Evolutionary conservation across 2,329 filamentous ascomycete species (phyloP), one percentile per base, ranked within the genome.

Genomic region (Fusarium odoratissimum): DNA sequence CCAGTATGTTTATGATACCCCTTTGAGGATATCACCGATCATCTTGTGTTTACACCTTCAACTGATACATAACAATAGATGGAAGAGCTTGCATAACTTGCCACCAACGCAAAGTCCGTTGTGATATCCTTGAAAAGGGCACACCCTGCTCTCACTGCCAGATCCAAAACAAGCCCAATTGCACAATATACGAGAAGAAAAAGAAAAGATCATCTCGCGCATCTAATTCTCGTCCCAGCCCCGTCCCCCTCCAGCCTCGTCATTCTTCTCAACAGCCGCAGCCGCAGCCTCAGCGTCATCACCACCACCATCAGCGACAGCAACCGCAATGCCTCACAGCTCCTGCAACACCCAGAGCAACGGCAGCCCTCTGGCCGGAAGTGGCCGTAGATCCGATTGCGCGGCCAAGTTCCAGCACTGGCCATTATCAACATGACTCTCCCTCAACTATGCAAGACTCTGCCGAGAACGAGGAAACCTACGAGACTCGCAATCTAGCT

Each of bases 71-170:
- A 48, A 23, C 13, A 21, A 19, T 52, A 82, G 80, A 82, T 40
- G 80, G 80, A 48, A 78, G 78, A 68, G 86, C 86, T 40, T 87
- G 86, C 66, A 77, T 85, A 44, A 80, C 83, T 67, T 87, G 86
- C 59, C 86, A 87, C 76, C 83, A 83, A 55, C 83, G 85, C 63
- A 87, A 87, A 75, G 83, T 87, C 55, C 84, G 84, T 67, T 87
- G 86, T 69, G 86, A 87, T 76, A 83, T 86, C 48, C 81, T 85
- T 60, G 72, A 80, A 25, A 83, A 84, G 37, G 86, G 86, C 19
- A 72, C 82, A 2, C 86, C 86, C 1, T 87, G 86, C 72, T 84
- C 85, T 58, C 86, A 86, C 69, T 87, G 86, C 64, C 79, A 80
- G 38, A 79, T 80, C 30, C 82, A 84, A 38, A 79, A 82, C 23